Conservation (phyloP, 2,329 filamentous ascomycete species). For the Simplicillium aogashimaense region DNA sequence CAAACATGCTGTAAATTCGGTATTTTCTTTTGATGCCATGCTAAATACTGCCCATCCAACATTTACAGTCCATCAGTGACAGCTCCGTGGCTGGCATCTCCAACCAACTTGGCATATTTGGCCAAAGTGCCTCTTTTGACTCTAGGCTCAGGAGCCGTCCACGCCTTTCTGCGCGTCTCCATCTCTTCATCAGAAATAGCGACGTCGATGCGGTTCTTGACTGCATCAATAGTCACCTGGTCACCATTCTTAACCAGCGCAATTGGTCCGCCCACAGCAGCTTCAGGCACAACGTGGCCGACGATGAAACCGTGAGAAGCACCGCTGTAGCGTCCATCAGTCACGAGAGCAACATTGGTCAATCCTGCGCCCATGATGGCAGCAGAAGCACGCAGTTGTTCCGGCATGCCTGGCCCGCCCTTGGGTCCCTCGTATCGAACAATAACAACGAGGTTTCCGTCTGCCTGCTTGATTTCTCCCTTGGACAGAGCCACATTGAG, state of each 20-base stretch:
- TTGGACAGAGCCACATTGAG: constrained; percentile 70
- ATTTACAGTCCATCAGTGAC: constrained; percentile 57
- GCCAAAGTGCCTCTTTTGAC: constrained; percentile 78
- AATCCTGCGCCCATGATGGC: constrained; percentile 88
- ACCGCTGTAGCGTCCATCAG: constrained; percentile 82
- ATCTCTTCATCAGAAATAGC: constrained; percentile 63
- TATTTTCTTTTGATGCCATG: no score
- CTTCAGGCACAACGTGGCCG: constrained; percentile 86
- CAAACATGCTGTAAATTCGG: no score
- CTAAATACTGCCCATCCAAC: neutral
- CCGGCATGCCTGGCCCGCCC: constrained; percentile 89
- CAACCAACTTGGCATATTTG: constrained; percentile 81
- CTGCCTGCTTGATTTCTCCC: constrained; percentile 39
- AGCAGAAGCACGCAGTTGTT: constrained; percentile 87
- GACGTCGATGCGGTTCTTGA: constrained; percentile 63
- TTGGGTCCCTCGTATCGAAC: constrained; percentile 92
- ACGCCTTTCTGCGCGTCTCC: constrained; percentile 48
- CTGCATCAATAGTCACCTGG: constrained; percentile 75
- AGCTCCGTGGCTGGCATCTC: constrained; percentile 84
- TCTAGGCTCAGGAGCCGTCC: constrained; percentile 60
- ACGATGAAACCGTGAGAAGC: constrained; percentile 90
- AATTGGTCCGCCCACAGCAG: constrained; percentile 80
- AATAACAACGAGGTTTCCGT: constrained; percentile 77
- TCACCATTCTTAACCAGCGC: constrained; percentile 75
- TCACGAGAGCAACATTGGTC: constrained; percentile 81